Evolutionary conservation across 805 yeast species (phyloP).

Genomic region (Suhomyces xylopsoci): DNA sequence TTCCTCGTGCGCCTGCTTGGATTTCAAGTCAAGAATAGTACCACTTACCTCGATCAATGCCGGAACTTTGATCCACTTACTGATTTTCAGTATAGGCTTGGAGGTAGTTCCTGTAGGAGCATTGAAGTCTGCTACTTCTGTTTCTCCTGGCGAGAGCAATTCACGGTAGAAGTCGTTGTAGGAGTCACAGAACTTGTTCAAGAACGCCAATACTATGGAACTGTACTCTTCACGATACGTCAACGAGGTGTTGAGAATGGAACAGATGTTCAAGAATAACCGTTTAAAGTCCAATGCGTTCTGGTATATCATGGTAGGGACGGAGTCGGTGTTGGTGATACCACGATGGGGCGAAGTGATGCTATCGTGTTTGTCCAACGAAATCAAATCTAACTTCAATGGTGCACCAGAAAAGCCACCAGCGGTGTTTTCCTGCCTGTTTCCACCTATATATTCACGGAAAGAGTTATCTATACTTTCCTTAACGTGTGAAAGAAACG

Average conservation of each 20-base stretch:
- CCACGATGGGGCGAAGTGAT: neutral
- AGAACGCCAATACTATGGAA: slow-evolving; percentile 37
- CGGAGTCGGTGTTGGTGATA: neutral
- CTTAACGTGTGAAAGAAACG: slow-evolving; percentile 64
- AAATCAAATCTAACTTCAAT: slow-evolving; percentile 29
- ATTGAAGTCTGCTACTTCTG: slow-evolving; percentile 1
- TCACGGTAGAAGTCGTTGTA: slow-evolving; percentile 35
- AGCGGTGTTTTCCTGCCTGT: neutral
- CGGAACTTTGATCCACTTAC: slow-evolving; percentile 32
- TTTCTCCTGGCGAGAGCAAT: slow-evolving; percentile 32
- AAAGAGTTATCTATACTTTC: slow-evolving; percentile 53
- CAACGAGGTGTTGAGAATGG: slow-evolving; percentile 57
- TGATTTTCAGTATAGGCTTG: slow-evolving; percentile 25
- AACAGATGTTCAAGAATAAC: slow-evolving; percentile 48
- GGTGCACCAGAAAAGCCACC: slow-evolving; percentile 2
- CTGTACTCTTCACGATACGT: slow-evolving; percentile 58
- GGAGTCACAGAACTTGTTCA: slow-evolving; percentile 31
- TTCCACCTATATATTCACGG: slow-evolving; percentile 33
- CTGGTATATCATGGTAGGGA: slow-evolving; percentile 27
- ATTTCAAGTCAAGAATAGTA: slow-evolving; percentile 2
- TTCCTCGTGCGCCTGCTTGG: neutral
- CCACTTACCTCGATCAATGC: slow-evolving; percentile 24
- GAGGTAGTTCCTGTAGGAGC: slow-evolving; percentile 1
- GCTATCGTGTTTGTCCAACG: slow-evolving; percentile 21
- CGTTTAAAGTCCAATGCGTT: slow-evolving; percentile 47